Conservation (phyloP, 352 stramenopile species). For the Aphanomyces astaci region DNA sequence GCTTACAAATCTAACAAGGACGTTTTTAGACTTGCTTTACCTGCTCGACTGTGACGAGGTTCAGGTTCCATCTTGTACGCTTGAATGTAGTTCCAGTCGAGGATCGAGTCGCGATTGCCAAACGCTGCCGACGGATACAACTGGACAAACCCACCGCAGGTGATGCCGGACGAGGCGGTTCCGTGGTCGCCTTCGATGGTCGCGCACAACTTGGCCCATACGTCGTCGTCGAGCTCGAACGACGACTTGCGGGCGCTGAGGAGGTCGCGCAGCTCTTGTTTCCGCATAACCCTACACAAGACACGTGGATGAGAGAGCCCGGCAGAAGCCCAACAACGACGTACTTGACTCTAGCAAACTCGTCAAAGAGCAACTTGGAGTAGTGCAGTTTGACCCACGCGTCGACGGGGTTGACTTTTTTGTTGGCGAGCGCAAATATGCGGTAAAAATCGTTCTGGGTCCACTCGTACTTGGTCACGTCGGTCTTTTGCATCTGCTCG, state of each 20-base stretch:
- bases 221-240: slow-evolving; percentile 36
- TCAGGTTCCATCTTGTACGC: slow-evolving; percentile 48
- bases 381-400: slow-evolving; percentile 49
- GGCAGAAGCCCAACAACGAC: too few species aligned
- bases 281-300: slow-evolving; percentile 28
- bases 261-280: slow-evolving; percentile 38
- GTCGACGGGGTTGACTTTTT: slow-evolving; percentile 26
- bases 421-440: background rate
- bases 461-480: slow-evolving; percentile 3
- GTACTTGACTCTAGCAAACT: slow-evolving; percentile 32
- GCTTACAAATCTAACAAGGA: background rate
- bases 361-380: slow-evolving; percentile 39
- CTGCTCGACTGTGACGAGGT: slow-evolving; percentile 23
- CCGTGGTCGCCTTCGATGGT: slow-evolving; percentile 33
- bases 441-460: background rate
- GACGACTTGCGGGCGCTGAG: slow-evolving; percentile 34
- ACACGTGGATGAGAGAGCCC: background rate
- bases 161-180: slow-evolving; percentile 23
- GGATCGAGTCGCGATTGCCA: slow-evolving; percentile 36
- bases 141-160: slow-evolving; percentile 34
- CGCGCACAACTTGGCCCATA: slow-evolving; percentile 38
- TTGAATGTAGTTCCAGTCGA: slow-evolving; percentile 49
- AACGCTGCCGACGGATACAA: slow-evolving; percentile 35
- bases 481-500: slow-evolving; percentile 25
- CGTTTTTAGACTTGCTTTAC: background rate